phyloP scores from a whole-genome alignment of 2,329 filamentous ascomycete species.

The Dactylonectria estremocensis region DNA sequence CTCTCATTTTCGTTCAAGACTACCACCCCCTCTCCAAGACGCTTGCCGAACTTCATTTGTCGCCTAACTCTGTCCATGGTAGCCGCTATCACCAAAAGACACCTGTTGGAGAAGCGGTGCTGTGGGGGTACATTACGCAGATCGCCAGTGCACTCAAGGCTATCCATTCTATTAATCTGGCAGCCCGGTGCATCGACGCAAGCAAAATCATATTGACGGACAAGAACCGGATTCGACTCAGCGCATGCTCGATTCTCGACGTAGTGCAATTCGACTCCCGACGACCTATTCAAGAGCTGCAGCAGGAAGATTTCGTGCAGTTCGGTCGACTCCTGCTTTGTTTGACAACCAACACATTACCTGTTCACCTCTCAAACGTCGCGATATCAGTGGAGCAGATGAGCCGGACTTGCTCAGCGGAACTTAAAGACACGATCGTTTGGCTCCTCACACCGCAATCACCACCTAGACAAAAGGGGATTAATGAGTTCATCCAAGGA shows the following conservation, averaged over 20 bases:
- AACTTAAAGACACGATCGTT: constrained; percentile 83
- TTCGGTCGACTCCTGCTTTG: constrained; percentile 89
- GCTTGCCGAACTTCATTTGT: constrained; percentile 85
- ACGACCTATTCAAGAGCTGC: constrained; percentile 80
- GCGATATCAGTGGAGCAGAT: constrained; percentile 83
- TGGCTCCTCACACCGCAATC: constrained; percentile 84
- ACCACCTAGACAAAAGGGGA: constrained; percentile 73
- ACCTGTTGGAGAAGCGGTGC: constrained; percentile 76
- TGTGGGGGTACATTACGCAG: constrained; percentile 96
- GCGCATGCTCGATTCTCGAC: constrained; percentile 90
- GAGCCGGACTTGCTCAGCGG: constrained; percentile 80
- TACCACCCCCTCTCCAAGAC: constrained; percentile 95
- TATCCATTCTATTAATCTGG: constrained; percentile 86
- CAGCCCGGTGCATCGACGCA: constrained; percentile 87
- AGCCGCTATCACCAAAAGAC: constrained; percentile 63
- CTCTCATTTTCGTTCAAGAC: constrained; percentile 92
- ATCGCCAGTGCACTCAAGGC: constrained; percentile 89
- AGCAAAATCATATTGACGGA: constrained; percentile 93
- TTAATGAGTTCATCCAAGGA: constrained; percentile 83
- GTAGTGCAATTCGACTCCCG: constrained; percentile 86
- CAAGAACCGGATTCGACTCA: constrained; percentile 90
- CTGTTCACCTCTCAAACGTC: constrained; percentile 70
- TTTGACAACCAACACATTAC: constrained; percentile 79
- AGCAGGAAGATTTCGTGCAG: constrained; percentile 88
- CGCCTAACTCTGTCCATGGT: constrained; percentile 56